Conservation (phyloP, 148 eudicot species). For the Salicornia ramosissima region DNA sequence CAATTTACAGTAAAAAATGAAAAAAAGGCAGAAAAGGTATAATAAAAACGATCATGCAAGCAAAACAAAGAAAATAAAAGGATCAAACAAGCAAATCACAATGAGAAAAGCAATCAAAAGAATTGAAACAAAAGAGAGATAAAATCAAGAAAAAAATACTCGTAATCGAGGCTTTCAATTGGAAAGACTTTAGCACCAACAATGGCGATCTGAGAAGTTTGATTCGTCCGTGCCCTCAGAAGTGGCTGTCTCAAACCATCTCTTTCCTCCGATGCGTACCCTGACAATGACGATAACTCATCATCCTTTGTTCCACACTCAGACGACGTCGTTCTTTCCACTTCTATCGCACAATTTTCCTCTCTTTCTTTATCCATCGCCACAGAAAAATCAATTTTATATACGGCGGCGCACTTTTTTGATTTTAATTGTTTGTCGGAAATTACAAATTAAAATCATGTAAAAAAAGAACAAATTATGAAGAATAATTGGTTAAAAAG, state of each 20-base stretch:
- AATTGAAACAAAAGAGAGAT: background rate
- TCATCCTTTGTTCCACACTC: too few species aligned
- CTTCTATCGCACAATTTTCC: background rate
- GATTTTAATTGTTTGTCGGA: too few species aligned
- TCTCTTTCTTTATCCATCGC: background rate
- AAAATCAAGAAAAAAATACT: constrained; percentile 33
- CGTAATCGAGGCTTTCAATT: constrained; percentile 82
- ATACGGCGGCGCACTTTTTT: too few species aligned
- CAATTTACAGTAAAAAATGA: too few species aligned
- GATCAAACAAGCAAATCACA: background rate
- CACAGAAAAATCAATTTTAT: too few species aligned
- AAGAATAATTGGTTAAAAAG: background rate
- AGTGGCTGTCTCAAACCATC: constrained; percentile 35
- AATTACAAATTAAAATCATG: too few species aligned
- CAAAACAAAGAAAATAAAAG: too few species aligned
- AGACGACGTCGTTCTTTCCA: background rate
- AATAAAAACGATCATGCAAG: too few species aligned
- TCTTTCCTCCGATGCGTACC: constrained; percentile 19
- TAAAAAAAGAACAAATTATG: too few species aligned
- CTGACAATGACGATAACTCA: too few species aligned
- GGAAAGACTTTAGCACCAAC: constrained; percentile 70
- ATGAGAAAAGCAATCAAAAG: background rate
- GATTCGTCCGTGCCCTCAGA: constrained; percentile 39
- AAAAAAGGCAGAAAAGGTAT: too few species aligned
- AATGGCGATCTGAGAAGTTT: constrained; percentile 66